Evolutionary conservation across 2,329 filamentous ascomycete genomes (phyloP).

Genomic region (Colletotrichum falcatum): DNA sequence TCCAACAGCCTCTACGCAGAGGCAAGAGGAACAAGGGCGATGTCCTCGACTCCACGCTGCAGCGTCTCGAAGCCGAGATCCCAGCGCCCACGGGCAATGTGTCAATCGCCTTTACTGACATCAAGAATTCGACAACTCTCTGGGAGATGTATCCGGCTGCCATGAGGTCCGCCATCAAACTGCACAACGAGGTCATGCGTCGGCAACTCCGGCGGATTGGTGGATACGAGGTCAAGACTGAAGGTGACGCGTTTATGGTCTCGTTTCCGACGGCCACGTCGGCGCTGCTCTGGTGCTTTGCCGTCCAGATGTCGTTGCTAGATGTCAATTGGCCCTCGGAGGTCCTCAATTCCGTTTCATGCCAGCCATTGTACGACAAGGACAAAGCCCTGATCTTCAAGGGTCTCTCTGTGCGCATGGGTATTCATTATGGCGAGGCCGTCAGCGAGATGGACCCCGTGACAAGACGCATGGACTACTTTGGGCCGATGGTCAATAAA

Average conservation of each 20-base stretch:
- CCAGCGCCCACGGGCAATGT: constrained; percentile 91
- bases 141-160: constrained; percentile 97
- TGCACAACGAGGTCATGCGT: constrained; percentile 97
- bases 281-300: constrained; percentile 95
- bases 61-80: constrained; percentile 89
- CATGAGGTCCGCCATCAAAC: constrained; percentile 96
- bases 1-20: constrained; percentile 72
- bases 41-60: constrained; percentile 86
- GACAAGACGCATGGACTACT: constrained; percentile 98
- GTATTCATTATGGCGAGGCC: constrained; percentile 93
- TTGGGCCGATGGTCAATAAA: constrained; percentile 99
- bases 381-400: constrained; percentile 93
- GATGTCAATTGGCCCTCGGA: constrained; percentile 95
- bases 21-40: constrained; percentile 72
- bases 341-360: constrained; percentile 86
- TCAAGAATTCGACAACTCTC: constrained; percentile 95
- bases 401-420: constrained; percentile 96
- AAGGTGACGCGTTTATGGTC: constrained; percentile 99
- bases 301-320: constrained; percentile 87
- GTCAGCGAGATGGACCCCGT: constrained; percentile 97
- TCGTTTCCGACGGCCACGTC: constrained; percentile 97
- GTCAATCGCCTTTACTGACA: constrained; percentile 96
- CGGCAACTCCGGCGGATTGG: constrained; percentile 92
- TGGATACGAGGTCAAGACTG: constrained; percentile 98
- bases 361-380: constrained; percentile 84